phyloP scores from a whole-genome alignment of 2,329 filamentous ascomycete species.

The Diaporthe citrichinensis region DNA sequence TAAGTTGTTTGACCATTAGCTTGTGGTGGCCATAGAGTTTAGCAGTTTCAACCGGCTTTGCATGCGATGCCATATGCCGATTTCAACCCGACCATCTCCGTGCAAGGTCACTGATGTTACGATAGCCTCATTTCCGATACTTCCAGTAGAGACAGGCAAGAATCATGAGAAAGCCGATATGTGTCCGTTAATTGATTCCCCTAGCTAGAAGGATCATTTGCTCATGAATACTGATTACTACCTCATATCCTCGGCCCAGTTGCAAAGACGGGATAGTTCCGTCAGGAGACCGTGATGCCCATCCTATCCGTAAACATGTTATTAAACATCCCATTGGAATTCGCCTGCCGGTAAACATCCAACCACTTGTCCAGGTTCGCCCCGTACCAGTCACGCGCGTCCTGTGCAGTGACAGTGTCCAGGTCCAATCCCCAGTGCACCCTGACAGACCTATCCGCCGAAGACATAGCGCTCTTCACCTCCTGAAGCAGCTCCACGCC shows the following conservation, averaged over 20 bases:
- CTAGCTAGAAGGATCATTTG: background rate
- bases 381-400: slow-evolving; percentile 46
- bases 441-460: slow-evolving; percentile 38
- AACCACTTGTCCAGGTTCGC: slow-evolving; percentile 43
- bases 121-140: background rate
- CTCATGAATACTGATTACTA: background rate
- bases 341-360: slow-evolving; percentile 44
- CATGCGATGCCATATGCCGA: background rate
- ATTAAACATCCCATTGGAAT: slow-evolving; percentile 48
- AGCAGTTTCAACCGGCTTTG: background rate
- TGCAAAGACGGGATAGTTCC: background rate
- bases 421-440: slow-evolving; percentile 48
- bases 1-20: background rate
- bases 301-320: slow-evolving; percentile 47
- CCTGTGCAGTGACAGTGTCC: slow-evolving; percentile 43
- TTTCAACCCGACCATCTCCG: background rate
- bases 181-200: too few relatives aligned
- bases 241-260: background rate
- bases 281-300: slow-evolving; percentile 22
- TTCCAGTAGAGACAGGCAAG: too few relatives aligned
- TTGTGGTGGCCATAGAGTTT: background rate
- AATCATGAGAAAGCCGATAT: too few relatives aligned
- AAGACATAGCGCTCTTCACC: slow-evolving; percentile 45
- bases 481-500: slow-evolving; percentile 40
- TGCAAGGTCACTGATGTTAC: background rate